Evolutionary conservation across 1,284 basidiomycete species (phyloP).

Genomic region (Paramarasmius palmivorus): DNA sequence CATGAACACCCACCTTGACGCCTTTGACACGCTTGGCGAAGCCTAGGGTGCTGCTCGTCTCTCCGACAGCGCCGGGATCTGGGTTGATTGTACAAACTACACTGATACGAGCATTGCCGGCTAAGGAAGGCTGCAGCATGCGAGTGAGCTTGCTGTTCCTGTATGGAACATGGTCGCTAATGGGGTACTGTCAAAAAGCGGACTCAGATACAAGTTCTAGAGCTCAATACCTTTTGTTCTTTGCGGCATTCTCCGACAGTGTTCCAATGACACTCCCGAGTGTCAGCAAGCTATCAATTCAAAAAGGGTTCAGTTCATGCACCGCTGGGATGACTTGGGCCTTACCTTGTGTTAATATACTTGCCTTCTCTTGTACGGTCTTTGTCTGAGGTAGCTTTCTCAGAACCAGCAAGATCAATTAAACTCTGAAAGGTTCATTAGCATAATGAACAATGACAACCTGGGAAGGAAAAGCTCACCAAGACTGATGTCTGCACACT

Average conservation of each 20-base stretch:
- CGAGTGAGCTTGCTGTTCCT: conserved; percentile 95
- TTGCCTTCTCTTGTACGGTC: conserved; percentile 90
- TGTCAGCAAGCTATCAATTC: conserved; percentile 73
- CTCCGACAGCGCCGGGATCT: conserved; percentile 69
- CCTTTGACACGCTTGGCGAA: conserved; percentile 91
- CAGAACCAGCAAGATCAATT: conserved; percentile 96
- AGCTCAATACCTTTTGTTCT: conserved; percentile 62
- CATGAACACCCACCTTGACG: conserved; percentile 50
- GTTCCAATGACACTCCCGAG: conserved; percentile 89
- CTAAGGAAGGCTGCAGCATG: conserved; percentile 92
- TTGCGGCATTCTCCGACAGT: conserved; percentile 82
- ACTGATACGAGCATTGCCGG: conserved; percentile 93
- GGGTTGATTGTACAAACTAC: conserved; percentile 97
- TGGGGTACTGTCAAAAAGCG: conserved; percentile 7
- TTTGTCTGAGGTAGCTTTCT: conserved; percentile 93
- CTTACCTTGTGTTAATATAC: conserved; percentile 87
- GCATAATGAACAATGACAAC: conserved; percentile 11
- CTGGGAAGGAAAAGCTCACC: conserved; percentile 41
- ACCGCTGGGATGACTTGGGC: conserved; percentile 1
- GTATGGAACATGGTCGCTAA: conserved; percentile 88
- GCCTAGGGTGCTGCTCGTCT: conserved; percentile 81
- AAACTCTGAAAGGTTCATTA: conserved; percentile 56
- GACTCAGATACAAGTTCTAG: no score
- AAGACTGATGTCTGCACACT: conserved; percentile 82
- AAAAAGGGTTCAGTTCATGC: background rate